phyloP scores from a whole-genome alignment of 371 early-diverging fungal species.

The Haplosporangium sp. region DNA sequence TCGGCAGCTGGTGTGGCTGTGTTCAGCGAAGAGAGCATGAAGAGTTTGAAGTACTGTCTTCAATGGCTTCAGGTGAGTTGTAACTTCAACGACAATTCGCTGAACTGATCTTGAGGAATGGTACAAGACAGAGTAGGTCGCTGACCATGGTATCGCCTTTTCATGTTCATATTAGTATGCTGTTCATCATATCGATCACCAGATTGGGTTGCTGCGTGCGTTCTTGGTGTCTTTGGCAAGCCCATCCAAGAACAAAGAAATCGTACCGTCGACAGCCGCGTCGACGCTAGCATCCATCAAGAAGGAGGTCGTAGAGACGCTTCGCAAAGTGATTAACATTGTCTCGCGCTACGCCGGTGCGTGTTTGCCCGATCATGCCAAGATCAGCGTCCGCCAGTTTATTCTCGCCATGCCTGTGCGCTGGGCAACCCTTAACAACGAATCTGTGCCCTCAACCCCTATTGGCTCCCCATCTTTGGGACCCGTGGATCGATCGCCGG shows the following conservation, averaged over 20 bases:
- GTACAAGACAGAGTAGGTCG: background rate
- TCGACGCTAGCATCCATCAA: conserved; percentile 71
- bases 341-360: conserved; percentile 89
- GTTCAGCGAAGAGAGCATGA: conserved; percentile 84
- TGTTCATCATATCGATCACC: conserved; percentile 82
- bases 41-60: conserved; percentile 81
- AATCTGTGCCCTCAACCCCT: conserved; percentile 49
- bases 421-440: conserved; percentile 74
- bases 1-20: conserved; percentile 80
- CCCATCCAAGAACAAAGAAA: conserved; percentile 38
- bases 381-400: conserved; percentile 84
- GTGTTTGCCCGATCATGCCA: conserved; percentile 88
- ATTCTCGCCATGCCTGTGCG: conserved; percentile 89
- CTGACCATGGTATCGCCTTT: conserved; percentile 3
- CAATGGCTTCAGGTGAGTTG: conserved; percentile 78
- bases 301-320: conserved; percentile 86
- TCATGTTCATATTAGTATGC: conserved; percentile 71
- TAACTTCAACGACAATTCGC: background rate
- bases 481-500: conserved; percentile 50
- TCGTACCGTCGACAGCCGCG: conserved; percentile 51
- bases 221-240: conserved; percentile 71
- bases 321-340: conserved; percentile 89
- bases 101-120: too few species aligned
- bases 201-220: conserved; percentile 76
- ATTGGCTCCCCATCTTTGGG: conserved; percentile 58